These are phyloP conservation scores for Trichoderma arundinaceum DNA, from an alignment of 2,329 filamentous ascomycete species.

Conservation along the genomic window DNA sequence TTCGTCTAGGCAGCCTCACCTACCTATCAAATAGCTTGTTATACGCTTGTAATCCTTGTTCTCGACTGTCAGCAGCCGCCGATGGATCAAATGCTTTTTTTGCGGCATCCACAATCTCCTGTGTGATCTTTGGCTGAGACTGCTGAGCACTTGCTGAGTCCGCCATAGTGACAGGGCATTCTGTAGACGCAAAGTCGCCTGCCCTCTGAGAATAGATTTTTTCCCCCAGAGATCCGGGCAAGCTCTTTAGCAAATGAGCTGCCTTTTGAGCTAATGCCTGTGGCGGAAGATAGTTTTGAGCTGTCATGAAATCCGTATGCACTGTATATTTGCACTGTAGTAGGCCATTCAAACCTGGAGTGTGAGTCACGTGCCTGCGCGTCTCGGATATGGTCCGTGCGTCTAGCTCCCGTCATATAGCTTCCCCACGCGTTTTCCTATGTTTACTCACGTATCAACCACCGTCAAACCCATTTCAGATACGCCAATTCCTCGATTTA, in stretches of 20 bases:
- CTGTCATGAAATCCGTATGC: neutral
- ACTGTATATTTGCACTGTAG: slow-evolving; percentile 6
- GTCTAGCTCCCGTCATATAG: slow-evolving; percentile 12
- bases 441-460: slow-evolving; percentile 23
- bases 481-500: slow-evolving; percentile 27
- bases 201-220: neutral
- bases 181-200: neutral
- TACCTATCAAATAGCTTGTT: slow-evolving; percentile 57
- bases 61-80: slow-evolving; percentile 42
- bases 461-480: slow-evolving; percentile 26
- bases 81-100: slow-evolving; percentile 57
- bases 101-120: slow-evolving; percentile 48
- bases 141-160: slow-evolving; percentile 36
- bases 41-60: slow-evolving; percentile 49
- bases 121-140: slow-evolving; percentile 42
- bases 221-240: too few relatives aligned
- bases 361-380: slow-evolving; percentile 32
- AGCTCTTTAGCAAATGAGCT: too few relatives aligned
- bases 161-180: slow-evolving; percentile 37
- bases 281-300: neutral
- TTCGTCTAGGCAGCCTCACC: slow-evolving; percentile 30
- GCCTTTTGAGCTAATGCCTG: neutral
- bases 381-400: slow-evolving; percentile 24
- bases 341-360: neutral
- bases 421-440: slow-evolving; percentile 19